Evolutionary conservation across 1,284 basidiomycete species (phyloP), one percentile per base, ranked within the genome.

Genomic region (Apiotrichum domesticum): DNA sequence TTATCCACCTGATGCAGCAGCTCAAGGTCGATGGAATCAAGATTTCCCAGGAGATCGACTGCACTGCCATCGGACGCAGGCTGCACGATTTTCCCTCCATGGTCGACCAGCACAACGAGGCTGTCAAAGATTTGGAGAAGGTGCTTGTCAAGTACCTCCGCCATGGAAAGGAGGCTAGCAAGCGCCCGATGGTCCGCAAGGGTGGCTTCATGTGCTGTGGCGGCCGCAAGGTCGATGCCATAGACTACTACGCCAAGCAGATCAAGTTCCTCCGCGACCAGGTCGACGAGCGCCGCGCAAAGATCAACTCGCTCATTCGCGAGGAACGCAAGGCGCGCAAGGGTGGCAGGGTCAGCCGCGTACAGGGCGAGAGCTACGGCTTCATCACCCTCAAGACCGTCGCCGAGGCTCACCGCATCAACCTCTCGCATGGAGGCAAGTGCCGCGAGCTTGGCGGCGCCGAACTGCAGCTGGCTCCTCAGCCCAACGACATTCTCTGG

Each of bases 381-480:
- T 95, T 95, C 72, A 90, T 92, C 3, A 92, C 90, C 29, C 88
- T 96, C 85, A 91, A 89, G 51, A 87, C 91, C 0, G 88, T 96
- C 9, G 86, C 90, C 0, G 94, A 92, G 67, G 91, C 93, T 0
- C 76, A 78, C 61, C 69, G 76, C 6, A 77, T 78, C 52, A 75
- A 75, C 33, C 63, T 71, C 7, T 52, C 67, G 9, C 76, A 78
- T 56, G 62, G 63, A 5, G 77, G 77, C 13, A 60, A 56, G 15
- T 59, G 67, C 29, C 73, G 73, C 53, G 76, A 76, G 59, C 63
- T 78, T 4, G 66, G 65, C 11, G 76, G 77, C 2, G 75, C 77
- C 1, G 55, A 58, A 21, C 50, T 78, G 8, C 66, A 70, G 34
- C 67, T 73, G 15, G 68, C 68, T 2, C 70, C 75, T 0, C 68